Evolutionary conservation across 257 asterid genomes (phyloP).

Genomic region (Rubia yunnanensis): DNA sequence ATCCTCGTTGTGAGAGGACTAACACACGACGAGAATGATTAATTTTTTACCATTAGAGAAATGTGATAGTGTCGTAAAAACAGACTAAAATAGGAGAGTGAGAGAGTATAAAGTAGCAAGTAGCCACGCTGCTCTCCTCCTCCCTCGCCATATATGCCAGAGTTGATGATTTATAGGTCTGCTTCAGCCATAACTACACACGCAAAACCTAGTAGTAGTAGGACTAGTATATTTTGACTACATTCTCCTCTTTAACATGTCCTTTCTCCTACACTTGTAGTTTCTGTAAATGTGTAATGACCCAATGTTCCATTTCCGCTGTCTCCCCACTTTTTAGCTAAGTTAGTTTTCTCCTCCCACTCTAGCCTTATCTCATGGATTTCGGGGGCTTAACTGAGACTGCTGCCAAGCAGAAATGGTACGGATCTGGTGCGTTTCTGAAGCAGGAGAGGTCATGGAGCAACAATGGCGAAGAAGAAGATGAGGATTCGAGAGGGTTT

Average conservation of each 20-base stretch:
- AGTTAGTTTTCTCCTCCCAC: constrained; percentile 6
- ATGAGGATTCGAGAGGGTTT: constrained; percentile 44
- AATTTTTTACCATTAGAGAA: too few species aligned
- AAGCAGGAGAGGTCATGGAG: constrained; percentile 48
- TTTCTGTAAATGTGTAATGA: constrained; percentile 28
- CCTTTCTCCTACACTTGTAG: constrained; percentile 27
- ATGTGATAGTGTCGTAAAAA: too few species aligned
- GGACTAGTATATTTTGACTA: neutral
- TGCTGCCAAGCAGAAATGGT: constrained; percentile 31
- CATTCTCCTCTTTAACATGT: constrained; percentile 27
- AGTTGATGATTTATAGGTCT: constrained; percentile 13
- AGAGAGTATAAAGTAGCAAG: neutral
- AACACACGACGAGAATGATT: too few species aligned
- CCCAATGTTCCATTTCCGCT: constrained; percentile 28
- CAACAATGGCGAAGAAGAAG: constrained; percentile 38
- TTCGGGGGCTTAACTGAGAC: constrained; percentile 32
- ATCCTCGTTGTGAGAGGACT: too few species aligned
- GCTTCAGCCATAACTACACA: constrained; percentile 13
- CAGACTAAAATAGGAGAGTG: too few species aligned
- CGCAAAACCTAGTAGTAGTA: neutral
- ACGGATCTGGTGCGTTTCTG: constrained; percentile 45
- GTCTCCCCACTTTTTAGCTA: constrained; percentile 19
- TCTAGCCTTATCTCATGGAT: constrained; percentile 39
- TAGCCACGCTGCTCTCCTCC: neutral
- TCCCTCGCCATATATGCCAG: constrained; percentile 21